Percentiles rank a stretch among this genome's conserved stretches.
Evolutionary conservation across 2,329 filamentous ascomycete genomes (phyloP).

Genomic region (Biscogniauxia mediterranea): DNA sequence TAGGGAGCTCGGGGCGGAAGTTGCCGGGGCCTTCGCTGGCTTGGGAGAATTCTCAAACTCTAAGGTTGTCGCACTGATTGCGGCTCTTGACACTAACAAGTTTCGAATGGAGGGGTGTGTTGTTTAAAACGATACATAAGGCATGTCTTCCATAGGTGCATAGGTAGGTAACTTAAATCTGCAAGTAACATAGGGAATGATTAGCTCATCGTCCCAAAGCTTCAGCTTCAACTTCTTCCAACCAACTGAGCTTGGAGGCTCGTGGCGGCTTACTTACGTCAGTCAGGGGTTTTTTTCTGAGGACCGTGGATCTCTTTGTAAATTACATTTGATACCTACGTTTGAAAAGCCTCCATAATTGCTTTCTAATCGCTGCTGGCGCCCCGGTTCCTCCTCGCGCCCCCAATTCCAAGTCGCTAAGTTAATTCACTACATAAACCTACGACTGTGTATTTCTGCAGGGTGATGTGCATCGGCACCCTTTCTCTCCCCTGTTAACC

Average conservation of each 20-base stretch:
- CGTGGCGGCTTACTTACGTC: not conserved
- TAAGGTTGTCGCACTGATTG: not conserved
- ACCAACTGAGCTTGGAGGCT: no score
- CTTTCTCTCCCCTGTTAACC: not conserved
- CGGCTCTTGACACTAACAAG: not conserved
- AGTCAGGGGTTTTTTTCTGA: not conserved
- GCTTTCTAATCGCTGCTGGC: not conserved
- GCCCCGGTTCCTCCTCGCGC: not conserved
- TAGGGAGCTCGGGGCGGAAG: not conserved
- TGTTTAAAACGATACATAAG: no score
- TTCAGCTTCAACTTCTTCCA: not conserved
- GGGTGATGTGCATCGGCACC: conserved; percentile 3
- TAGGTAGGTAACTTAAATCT: no score
- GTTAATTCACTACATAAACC: not conserved
- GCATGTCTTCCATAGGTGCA: no score
- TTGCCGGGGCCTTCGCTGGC: not conserved
- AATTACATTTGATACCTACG: not conserved
- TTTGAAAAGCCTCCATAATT: not conserved
- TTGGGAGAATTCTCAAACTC: not conserved
- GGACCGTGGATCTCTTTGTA: not conserved
- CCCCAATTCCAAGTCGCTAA: not conserved
- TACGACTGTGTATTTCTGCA: not conserved
- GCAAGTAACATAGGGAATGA: not conserved
- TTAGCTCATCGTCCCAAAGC: not conserved
- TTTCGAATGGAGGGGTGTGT: not conserved